These are phyloP conservation scores for Penicillium lagena DNA, from an alignment of 495 filamentous ascomycete species.

Conservation along the genomic window DNA sequence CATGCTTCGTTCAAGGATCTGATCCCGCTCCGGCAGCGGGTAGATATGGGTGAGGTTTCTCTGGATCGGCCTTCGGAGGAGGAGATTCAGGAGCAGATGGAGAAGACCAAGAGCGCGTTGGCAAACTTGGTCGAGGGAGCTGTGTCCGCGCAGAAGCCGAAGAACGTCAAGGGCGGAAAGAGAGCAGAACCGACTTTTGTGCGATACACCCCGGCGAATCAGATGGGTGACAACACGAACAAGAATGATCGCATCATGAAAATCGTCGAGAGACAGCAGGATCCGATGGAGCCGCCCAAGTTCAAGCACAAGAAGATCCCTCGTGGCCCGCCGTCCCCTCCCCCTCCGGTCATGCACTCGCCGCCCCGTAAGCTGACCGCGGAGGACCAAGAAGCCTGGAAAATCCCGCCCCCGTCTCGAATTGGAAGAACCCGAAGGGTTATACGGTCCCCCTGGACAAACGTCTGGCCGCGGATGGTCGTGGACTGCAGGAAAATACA, in stretches of 20 bases:
- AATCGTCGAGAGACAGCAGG: slow-evolving; percentile 88
- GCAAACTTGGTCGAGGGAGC: slow-evolving; percentile 76
- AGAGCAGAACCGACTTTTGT: slow-evolving; percentile 88
- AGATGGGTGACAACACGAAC: slow-evolving; percentile 86
- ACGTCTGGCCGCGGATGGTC: slow-evolving; percentile 90
- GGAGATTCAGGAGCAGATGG: slow-evolving; percentile 71
- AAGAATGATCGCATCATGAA: slow-evolving; percentile 98
- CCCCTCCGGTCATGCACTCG: slow-evolving; percentile 91
- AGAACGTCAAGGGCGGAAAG: slow-evolving; percentile 75
- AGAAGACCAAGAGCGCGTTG: slow-evolving; percentile 82
- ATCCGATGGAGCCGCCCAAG: slow-evolving; percentile 97
- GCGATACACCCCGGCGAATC: slow-evolving; percentile 88
- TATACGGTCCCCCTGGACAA: slow-evolving; percentile 97
- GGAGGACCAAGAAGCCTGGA: slow-evolving; percentile 96
- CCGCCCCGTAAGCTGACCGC: slow-evolving; percentile 93
- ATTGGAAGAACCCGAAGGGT: slow-evolving; percentile 99
- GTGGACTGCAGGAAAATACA: slow-evolving; percentile 86
- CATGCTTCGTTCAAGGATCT: slow-evolving; percentile 96
- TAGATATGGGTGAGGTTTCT: slow-evolving; percentile 90
- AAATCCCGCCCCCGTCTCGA: slow-evolving; percentile 91
- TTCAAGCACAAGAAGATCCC: slow-evolving; percentile 99
- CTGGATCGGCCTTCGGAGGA: slow-evolving; percentile 82
- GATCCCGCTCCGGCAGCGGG: slow-evolving; percentile 88
- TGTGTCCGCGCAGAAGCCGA: slow-evolving; percentile 88
- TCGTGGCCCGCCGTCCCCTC: slow-evolving; percentile 84